Evolutionary conservation across 2,329 filamentous ascomycete species (phyloP), one percentile per base, ranked within the genome.

Genomic region (Alternaria ethzedia): DNA sequence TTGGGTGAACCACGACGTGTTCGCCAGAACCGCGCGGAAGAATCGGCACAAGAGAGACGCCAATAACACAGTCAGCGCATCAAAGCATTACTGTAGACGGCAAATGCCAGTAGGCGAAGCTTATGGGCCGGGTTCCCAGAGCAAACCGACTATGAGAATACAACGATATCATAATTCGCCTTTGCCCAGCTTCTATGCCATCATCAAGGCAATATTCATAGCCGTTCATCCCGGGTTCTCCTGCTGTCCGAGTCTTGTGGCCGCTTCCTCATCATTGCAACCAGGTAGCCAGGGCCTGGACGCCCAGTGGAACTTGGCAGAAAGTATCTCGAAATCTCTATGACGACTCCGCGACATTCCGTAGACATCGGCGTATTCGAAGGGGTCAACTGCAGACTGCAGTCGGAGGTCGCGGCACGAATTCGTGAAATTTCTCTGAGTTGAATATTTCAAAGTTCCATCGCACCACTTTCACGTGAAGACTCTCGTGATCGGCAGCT

Each of bases 381-480:
- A 20, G 12, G 41, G 12, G 21, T 58, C 43, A 26, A 62, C 26
- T 12, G 7, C 32, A 21, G 20, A 26, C 36, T 6, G 23, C 21
- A 12, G 46, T 25, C 47, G 9, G 11, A 15, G 26, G 2, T n/a
- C 25, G 12, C 47, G 13, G 47, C 26, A 23, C 12, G 21, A 15
- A n/a, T 3, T 46, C 36, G 9, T 10, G 36, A 41, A 41, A 17
- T 41, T 15, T 21, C 30, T 45, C 36, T 3, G 4, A 30, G 25
- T 28, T 6, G 25, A 20, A 56, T 17, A 28, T 51, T 41, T 20
- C 9, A n/a, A 21, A 45, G 13, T 50, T 26, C 4, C 11, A 5
- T 23, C 56, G 23, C 55, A 32, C 49, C 43, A 61, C 63, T 70
- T 71, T 71, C 71, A 72, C 71, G 63, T 73, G 71, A 60, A 65